phyloP scores from a whole-genome alignment of 805 yeast species.

The Spathaspora gorwiae region DNA sequence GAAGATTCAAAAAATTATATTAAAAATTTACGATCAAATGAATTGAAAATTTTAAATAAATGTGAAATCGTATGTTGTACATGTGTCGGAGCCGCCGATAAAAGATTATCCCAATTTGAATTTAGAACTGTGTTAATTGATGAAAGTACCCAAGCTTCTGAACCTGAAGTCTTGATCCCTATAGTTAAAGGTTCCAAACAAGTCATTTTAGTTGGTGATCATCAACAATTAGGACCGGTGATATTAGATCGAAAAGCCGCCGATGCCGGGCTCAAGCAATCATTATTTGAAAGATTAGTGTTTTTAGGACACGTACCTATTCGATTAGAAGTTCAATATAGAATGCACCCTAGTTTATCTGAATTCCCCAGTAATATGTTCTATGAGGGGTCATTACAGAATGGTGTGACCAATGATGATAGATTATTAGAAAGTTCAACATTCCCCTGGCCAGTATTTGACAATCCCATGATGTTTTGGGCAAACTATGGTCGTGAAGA shows the following conservation, averaged over 20 bases:
- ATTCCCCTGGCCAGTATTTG: conserved; percentile 90
- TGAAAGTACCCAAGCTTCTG: conserved; percentile 92
- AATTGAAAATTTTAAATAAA: conserved; percentile 42
- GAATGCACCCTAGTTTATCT: conserved; percentile 87
- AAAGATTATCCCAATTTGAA: conserved; percentile 46
- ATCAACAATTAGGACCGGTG: conserved; percentile 92
- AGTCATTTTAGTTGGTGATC: conserved; percentile 89
- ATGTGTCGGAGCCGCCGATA: conserved; percentile 89
- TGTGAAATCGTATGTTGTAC: conserved; percentile 87
- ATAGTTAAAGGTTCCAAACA: conserved; percentile 86
- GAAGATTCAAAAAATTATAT: conserved; percentile 44
- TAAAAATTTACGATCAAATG: conserved; percentile 43
- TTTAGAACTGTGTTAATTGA: conserved; percentile 84
- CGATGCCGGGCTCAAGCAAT: conserved; percentile 81
- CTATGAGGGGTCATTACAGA: conserved; percentile 87
- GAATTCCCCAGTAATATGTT: conserved; percentile 90
- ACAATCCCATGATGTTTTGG: conserved; percentile 96
- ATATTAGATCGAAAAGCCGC: conserved; percentile 76
- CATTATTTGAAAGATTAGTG: conserved; percentile 82
- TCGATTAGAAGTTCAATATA: conserved; percentile 84
- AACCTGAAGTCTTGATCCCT: conserved; percentile 88
- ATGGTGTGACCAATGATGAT: conserved; percentile 80
- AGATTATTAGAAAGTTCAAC: conserved; percentile 49
- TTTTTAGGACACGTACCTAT: conserved; percentile 80
- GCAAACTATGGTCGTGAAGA: conserved; percentile 86